Percentiles rank a stretch among this genome's conserved stretches.
phyloP scores from a whole-genome alignment of 345 rosid genomes.

The Hibiscus tridactylites region DNA sequence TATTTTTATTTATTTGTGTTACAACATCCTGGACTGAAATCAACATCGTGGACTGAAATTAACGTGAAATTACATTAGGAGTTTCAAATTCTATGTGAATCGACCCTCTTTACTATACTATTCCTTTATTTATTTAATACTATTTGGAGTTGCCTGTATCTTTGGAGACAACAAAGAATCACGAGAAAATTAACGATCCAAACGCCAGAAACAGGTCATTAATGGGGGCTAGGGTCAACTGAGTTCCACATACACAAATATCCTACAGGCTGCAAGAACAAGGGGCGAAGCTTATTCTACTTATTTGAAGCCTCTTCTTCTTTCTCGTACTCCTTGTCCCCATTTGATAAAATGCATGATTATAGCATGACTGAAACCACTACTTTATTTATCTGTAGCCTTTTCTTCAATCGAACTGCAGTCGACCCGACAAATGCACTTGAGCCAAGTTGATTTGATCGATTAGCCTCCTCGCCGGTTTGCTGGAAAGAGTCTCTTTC shows the following conservation, averaged over 20 bases:
- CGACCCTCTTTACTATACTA: too few relatives aligned
- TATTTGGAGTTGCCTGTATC: too few relatives aligned
- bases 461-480: background rate
- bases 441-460: background rate
- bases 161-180: too few relatives aligned
- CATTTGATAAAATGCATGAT: background rate
- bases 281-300: background rate
- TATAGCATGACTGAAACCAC: background rate
- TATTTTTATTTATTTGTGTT: too few relatives aligned
- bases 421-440: too few relatives aligned
- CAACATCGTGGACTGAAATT: too few relatives aligned
- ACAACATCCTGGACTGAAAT: too few relatives aligned
- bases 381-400: background rate
- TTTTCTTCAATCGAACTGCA: background rate
- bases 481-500: background rate
- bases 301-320: constrained; percentile 23
- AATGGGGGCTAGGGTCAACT: background rate
- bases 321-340: constrained; percentile 29
- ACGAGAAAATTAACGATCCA: background rate
- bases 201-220: background rate
- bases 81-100: too few relatives aligned
- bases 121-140: too few relatives aligned
- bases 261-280: background rate
- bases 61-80: too few relatives aligned
- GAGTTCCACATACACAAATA: background rate